Evolutionary conservation across 495 filamentous ascomycete species (phyloP), one percentile per base, ranked within the genome.

Genomic region (Penicillium robsamsonii): DNA sequence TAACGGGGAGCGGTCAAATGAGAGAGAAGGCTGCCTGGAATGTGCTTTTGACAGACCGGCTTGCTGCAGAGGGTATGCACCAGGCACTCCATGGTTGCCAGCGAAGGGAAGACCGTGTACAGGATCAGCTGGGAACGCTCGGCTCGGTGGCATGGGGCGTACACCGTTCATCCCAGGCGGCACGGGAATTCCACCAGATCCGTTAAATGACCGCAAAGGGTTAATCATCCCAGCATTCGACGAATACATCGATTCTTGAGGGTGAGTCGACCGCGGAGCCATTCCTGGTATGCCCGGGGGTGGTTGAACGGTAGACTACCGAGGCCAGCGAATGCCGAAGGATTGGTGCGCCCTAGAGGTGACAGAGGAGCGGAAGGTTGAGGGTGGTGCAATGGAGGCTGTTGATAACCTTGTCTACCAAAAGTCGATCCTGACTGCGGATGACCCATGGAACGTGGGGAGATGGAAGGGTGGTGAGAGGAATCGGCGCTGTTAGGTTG

Each of bases 71-170:
- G 71, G 61, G 46, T 73, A 72, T 49, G 61, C 61, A 41, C 69
- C 60, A 24, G 71, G 58, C 33, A 70, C 60, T 53, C 71, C 70
- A 53, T 66, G 71, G 27, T 68, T 70, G n/a, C 60, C 61, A 43
- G 68, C 63, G 57, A 75, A 76, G 24, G 68, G 59, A 41, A 73
- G 55, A 8, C 66, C 67, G 46, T 70, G 73, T 3, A 66, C 73
- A 22, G 70, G 77, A 46, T 81, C 82, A 58, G 86, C 75, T 12
- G 84, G 81, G 61, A 86, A 88, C 2, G 84, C 82, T 59, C 89
- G 79, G 17, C 81, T 82, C 24, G 81, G 80, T n/a, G 80, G 80
- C 48, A 83, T 77, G 29, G 83, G 80, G 55, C 81, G 79, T 55
- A 78, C 71, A 48, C 79, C 77, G 54, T 80, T 82, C 46, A 91